Base-by-base conservation (phyloP, 2,329 filamentous ascomycete species). In the Akanthomyces lecanii region DNA sequence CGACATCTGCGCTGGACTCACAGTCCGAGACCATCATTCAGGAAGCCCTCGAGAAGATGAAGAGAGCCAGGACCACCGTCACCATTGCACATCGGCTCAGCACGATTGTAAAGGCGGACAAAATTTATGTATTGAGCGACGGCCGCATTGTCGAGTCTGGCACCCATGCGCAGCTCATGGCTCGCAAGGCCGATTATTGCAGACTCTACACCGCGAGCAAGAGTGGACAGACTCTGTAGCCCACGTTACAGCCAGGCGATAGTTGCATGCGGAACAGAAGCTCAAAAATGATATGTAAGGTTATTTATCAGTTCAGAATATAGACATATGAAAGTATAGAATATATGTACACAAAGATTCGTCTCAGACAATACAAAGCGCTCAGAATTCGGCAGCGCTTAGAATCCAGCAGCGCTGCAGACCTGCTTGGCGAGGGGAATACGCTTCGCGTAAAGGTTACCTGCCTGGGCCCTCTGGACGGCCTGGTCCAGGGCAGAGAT, bases 1-100 rank as follows among this genome's bases (percentile, higher is more conserved):
- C 86, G 2, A 91, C 88, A 0, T 85, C 82, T 18, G 85, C 84
- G 7, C 76, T 91, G 1, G 88, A 90, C 67, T 78, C 79, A 0
- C 81, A 83, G 68, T 84, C 80, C 28, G 84, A 86, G 5, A 75
- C 75, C 8, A 69, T 83, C 3, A 80, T 91, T 8, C 79, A 85
- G 42, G 75, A 75, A 5, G 71, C 83, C 3, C 79, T 91, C 7
- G 79, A 85, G 30, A 76, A 70, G 63, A 77, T 76, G 0, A 66
- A 64, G 25, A 51, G 50, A 2, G 74, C 53, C 65, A 71, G 74
- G 5, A 79, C 77, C 3, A 75, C 78, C 38, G 72, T 80, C 59
- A 75, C 74, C 14, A 74, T 79, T 30, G 76, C 77, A 14, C 78
- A 80, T 68, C 69, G 78, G 5, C 66, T 81, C 1, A 71, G 74